Base-by-base conservation (phyloP, 805 yeast species). In the Myxozyma geophila region DNA sequence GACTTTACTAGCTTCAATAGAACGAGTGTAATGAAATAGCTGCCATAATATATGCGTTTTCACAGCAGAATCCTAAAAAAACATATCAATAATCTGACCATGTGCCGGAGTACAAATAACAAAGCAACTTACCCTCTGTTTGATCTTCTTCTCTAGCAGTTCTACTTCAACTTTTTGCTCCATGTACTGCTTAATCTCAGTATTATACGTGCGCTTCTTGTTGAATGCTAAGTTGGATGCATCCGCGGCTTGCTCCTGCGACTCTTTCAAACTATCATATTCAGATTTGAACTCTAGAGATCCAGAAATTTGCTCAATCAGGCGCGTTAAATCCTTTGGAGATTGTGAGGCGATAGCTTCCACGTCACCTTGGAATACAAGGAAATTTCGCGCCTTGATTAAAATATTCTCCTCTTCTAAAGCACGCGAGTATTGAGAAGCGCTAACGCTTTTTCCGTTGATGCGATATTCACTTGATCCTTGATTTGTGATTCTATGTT, bases 291-390 rank as follows among this genome's bases (percentile, higher is more conserved):
- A 83, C 46, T 89, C 95, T 7, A 79, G 75, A 0, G 97, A 89
- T 0, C 97, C 97, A 64, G 96, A 88, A 35, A 95, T 85, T 15
- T 85, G 85, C 76, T 95, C 99, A 59, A 95, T 79, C 65, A 92
- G 75, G 50, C 78, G 81, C 1, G 96, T 85, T 64, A 95, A 80
- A 44, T 91, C 96, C 28, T 76, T 75, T 0, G 98, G 85, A 0
- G 93, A 85, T 74, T 92, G 96, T 0, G 96, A 82, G 0, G 98
- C 98, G 47, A 95, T 86, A 70, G 87, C 88, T 74, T 93, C 98
- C 56, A 95, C 96, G 73, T 93, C 98, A 64, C 99, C 98, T 78
- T 95, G 99, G 73, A 93, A 92, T 7, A 95, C 98, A 64, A 95
- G 78, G 71, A 93, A 93, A 74, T 95, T 95, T 73, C 90, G 83